A percentile compares a stretch with the other conserved stretches of the same genome.
These are phyloP conservation scores for Ascodesmis nigricans DNA, from an alignment of 495 filamentous ascomycete species.

Conservation along the genomic window DNA sequence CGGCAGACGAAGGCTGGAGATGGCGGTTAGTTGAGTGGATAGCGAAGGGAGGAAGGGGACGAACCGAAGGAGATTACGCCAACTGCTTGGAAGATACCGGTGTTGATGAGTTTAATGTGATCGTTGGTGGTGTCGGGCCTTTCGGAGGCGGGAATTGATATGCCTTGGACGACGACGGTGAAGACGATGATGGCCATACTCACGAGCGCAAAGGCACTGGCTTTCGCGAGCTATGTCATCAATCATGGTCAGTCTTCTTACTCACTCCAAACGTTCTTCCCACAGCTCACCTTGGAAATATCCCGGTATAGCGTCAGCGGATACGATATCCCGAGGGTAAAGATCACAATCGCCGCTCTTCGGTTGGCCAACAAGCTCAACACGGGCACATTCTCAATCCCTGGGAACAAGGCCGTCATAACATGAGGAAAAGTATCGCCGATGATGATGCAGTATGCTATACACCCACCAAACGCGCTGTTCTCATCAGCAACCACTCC, in stretches of 20 bases:
- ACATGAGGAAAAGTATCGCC: constrained; percentile 92
- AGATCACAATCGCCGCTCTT: constrained; percentile 61
- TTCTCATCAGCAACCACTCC: background rate
- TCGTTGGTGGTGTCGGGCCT: constrained; percentile 44
- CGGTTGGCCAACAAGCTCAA: constrained; percentile 63
- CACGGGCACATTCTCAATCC: constrained; percentile 45
- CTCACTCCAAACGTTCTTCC: background rate
- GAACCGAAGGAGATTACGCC: constrained; percentile 91
- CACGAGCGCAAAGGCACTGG: constrained; percentile 69
- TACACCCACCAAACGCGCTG: constrained; percentile 88
- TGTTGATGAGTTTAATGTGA: constrained; percentile 49
- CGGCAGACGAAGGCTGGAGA: constrained; percentile 25
- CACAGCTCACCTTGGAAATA: constrained; percentile 61
- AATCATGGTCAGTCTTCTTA: background rate
- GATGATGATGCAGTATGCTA: constrained; percentile 92
- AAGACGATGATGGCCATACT: constrained; percentile 80
- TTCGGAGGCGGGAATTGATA: constrained; percentile 42
- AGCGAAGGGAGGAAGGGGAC: background rate
- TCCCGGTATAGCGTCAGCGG: constrained; percentile 83
- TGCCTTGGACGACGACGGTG: constrained; percentile 72
- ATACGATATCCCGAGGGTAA: constrained; percentile 70
- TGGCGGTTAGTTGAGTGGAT: constrained; percentile 1
- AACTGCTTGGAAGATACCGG: constrained; percentile 80
- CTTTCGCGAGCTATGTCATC: constrained; percentile 58
- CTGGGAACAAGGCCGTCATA: constrained; percentile 57